Conservation (phyloP, 2,329 filamentous ascomycete genomes). For the Balansia obtecta region DNA sequence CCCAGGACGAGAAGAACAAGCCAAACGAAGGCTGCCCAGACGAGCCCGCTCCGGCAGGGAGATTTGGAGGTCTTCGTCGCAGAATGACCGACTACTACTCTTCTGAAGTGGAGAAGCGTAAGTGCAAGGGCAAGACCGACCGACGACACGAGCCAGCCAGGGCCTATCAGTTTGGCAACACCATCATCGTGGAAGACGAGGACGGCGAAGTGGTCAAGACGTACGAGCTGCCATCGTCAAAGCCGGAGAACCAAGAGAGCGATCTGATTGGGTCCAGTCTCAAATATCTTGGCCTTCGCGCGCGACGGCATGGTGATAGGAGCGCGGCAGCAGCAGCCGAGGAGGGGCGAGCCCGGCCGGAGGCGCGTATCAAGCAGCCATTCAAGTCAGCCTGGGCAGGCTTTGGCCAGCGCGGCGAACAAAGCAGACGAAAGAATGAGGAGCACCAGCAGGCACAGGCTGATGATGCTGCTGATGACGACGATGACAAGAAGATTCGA, state of each 20-base stretch:
- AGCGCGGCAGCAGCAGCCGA: constrained; percentile 16
- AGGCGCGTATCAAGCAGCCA: constrained; percentile 25
- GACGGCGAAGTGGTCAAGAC: constrained; percentile 79
- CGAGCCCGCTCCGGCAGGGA: constrained; percentile 15
- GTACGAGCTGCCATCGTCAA: constrained; percentile 57
- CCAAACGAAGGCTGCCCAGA: constrained; percentile 1
- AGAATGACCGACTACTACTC: constrained; percentile 40
- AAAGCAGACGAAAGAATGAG: constrained; percentile 25
- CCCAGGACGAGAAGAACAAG: background rate
- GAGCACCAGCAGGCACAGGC: constrained; percentile 25
- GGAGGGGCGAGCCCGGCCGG: constrained; percentile 18
- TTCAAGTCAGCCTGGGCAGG: constrained; percentile 38
- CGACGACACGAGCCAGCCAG: constrained; percentile 59
- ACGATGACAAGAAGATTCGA: constrained; percentile 59
- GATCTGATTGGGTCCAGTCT: constrained; percentile 31
- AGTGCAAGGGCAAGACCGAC: constrained; percentile 47
- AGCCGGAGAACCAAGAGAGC: constrained; percentile 26
- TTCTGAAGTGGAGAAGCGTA: constrained; percentile 50
- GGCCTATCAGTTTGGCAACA: constrained; percentile 78
- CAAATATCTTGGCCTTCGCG: constrained; percentile 42
- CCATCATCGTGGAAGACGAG: constrained; percentile 77
- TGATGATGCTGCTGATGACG: constrained; percentile 10
- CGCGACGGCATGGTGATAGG: constrained; percentile 29
- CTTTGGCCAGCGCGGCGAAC: constrained; percentile 27
- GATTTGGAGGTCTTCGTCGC: constrained; percentile 31